A percentile compares a stretch with the other conserved stretches of the same genome.
Conservation (phyloP, 768 basidiomycete genomes). For the Tubosaeta sp. region DNA sequence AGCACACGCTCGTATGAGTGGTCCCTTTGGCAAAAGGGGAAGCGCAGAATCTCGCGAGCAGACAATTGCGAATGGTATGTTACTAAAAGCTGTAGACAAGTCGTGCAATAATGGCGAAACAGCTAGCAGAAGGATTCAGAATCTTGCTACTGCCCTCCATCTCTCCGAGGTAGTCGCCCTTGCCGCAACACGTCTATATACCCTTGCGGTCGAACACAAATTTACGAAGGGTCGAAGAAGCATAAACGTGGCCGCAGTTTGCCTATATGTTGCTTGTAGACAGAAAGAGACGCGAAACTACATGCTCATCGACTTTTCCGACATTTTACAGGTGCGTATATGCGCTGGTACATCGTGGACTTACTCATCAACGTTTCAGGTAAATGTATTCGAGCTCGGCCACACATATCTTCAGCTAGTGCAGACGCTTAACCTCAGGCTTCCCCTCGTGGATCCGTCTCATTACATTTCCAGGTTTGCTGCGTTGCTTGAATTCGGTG, state of each 20-base stretch:
- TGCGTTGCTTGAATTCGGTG: slow-evolving; percentile 91
- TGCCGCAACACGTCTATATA: slow-evolving; percentile 83
- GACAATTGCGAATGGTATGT: slow-evolving; percentile 82
- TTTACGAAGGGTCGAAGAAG: slow-evolving; percentile 93
- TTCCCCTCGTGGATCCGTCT: slow-evolving; percentile 91
- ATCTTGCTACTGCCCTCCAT: slow-evolving; percentile 70
- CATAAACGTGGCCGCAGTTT: slow-evolving; percentile 91
- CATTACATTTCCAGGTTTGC: slow-evolving; percentile 97
- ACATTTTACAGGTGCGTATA: slow-evolving; percentile 70
- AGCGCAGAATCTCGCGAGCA: slow-evolving; percentile 83
- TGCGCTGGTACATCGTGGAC: background rate
- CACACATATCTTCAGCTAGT: slow-evolving; percentile 94
- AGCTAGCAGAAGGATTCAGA: slow-evolving; percentile 84
- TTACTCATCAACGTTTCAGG: slow-evolving; percentile 40
- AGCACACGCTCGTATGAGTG: slow-evolving; percentile 82
- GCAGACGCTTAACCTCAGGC: slow-evolving; percentile 75
- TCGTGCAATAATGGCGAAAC: background rate
- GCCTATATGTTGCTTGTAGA: slow-evolving; percentile 90
- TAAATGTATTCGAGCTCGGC: slow-evolving; percentile 96
- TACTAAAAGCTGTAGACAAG: background rate
- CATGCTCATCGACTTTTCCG: slow-evolving; percentile 99
- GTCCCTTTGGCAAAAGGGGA: slow-evolving; percentile 76
- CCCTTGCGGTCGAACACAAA: slow-evolving; percentile 88
- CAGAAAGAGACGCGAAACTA: slow-evolving; percentile 87
- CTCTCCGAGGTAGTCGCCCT: slow-evolving; percentile 78